Base-by-base conservation (phyloP, 2,329 filamentous ascomycete species). In the Ceratocystis lukuohia region DNA sequence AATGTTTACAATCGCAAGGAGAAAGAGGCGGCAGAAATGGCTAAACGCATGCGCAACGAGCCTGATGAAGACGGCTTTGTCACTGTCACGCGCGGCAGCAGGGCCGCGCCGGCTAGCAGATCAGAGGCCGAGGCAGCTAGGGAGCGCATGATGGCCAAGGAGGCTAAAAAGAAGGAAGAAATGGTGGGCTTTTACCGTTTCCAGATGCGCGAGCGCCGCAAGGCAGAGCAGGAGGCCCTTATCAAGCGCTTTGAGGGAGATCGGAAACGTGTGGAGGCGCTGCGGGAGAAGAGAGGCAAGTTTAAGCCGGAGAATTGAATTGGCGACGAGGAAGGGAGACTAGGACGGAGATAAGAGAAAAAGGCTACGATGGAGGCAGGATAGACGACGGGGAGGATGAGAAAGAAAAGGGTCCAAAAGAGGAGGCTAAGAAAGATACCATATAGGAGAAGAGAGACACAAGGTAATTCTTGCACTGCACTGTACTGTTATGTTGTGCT, bases 51-150 rank as follows among this genome's bases (percentile, higher is more conserved):
- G 69, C 85, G 89, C 68, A 87, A 88, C 70, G 86, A 91, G 72
- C 91, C 93, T 0, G 94, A 99, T 74, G 92, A 91, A 72, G 94
- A 99, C 75, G 94, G 94, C 1, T 99, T 99, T 74, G 83, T 97
- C 62, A 97, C 92, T 2, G 94, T 99, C 28, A 88, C 87, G 1
- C 83, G 89, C 65, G 91, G 91, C 30, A 88, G 89, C 48, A 80
- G 87, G 67, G 81, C 81, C 5, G 88, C 87, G n/a, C 86, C 89
- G 0, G 91, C 89, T 1, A 83, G 86, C 65, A 81, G 85, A 69
- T 87, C 87, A 70, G 91, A 88, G 71, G 84, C 85, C 50, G 83
- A 86, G 71, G 83, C 84, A 71, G 80, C 80, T 61, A 77, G 76
- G 68, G 78, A 77, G 71, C 82, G 80, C 74, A 82, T 85, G 78